Percentiles rank a stretch among this genome's conserved stretches.
phyloP scores from a whole-genome alignment of 768 basidiomycete genomes.

The Saitozyma podzolica region DNA sequence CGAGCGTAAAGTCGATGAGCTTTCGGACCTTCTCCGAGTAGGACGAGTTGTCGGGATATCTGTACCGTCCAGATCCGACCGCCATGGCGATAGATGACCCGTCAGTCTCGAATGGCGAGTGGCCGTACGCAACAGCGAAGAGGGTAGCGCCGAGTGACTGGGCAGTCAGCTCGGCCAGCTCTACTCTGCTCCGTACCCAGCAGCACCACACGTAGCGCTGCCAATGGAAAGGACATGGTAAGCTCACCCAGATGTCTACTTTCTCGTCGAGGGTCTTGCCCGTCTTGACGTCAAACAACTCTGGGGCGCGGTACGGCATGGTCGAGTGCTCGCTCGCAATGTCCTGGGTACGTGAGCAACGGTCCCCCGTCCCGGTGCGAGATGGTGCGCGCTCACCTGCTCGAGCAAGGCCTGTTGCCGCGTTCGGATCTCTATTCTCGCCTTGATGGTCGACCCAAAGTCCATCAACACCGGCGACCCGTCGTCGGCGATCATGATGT shows the following conservation, averaged over 20 bases:
- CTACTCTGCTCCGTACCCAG: background rate
- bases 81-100: constrained; percentile 98
- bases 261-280: constrained; percentile 83
- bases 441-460: constrained; percentile 87
- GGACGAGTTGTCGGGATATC: constrained; percentile 64
- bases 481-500: constrained; percentile 95
- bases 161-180: background rate
- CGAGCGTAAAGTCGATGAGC: constrained; percentile 81
- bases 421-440: constrained; percentile 75
- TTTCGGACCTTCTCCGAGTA: constrained; percentile 57
- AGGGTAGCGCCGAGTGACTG: constrained; percentile 95
- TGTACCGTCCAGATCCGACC: constrained; percentile 87
- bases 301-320: constrained; percentile 97
- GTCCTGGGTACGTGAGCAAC: constrained; percentile 59
- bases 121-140: constrained; percentile 89
- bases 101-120: constrained; percentile 96
- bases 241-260: constrained; percentile 89
- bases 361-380: background rate
- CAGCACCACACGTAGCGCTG: too few relatives aligned
- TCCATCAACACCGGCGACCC: constrained; percentile 93
- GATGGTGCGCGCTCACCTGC: constrained; percentile 60
- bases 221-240: background rate
- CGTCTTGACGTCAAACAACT: constrained; percentile 96
- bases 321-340: constrained; percentile 96
- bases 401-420: constrained; percentile 84